These are phyloP conservation scores for Leucogyrophana mollusca DNA, from an alignment of 768 basidiomycete genomes.

Conservation along the genomic window DNA sequence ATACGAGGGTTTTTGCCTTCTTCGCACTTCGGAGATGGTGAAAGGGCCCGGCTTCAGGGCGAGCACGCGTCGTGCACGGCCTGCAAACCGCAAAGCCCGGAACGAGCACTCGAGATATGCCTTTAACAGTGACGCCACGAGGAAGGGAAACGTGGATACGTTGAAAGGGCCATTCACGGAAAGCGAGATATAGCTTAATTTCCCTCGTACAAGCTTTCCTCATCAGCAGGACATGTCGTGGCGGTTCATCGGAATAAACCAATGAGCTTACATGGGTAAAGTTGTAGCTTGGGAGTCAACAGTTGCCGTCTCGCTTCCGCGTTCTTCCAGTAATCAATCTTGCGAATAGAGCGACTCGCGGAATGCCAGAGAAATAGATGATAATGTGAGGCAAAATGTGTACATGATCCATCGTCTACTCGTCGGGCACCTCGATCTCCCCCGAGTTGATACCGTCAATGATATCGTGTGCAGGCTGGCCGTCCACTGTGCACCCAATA, in stretches of 20 bases:
- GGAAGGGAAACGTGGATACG: not conserved
- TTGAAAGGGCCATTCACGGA: constrained; percentile 8
- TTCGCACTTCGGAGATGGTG: constrained; percentile 36
- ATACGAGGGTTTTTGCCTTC: constrained; percentile 34
- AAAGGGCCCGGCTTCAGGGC: constrained; percentile 33
- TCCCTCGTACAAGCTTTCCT: too few species aligned
- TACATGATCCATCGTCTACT: constrained; percentile 48
- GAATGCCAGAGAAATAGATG: constrained; percentile 12
- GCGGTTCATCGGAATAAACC: too few species aligned
- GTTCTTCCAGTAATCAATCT: too few species aligned
- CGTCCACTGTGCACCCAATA: constrained; percentile 95
- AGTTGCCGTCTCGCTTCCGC: too few species aligned
- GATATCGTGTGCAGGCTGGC: constrained; percentile 88
- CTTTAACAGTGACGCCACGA: not conserved
- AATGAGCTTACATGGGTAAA: too few species aligned
- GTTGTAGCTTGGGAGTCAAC: too few species aligned
- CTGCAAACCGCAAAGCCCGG: constrained; percentile 28
- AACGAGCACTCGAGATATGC: constrained; percentile 18
- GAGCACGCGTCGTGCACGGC: constrained; percentile 35
- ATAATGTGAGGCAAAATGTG: constrained; percentile 12
- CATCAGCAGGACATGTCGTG: too few species aligned
- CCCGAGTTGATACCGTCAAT: constrained; percentile 86
- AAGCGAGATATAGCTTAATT: constrained; percentile 4
- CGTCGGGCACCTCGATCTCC: constrained; percentile 83
- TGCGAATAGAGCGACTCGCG: too few species aligned